A percentile compares a stretch with the other conserved stretches of the same genome.
Conservation (phyloP, 257 asterid genomes). For the Ilex aquifolium region DNA sequence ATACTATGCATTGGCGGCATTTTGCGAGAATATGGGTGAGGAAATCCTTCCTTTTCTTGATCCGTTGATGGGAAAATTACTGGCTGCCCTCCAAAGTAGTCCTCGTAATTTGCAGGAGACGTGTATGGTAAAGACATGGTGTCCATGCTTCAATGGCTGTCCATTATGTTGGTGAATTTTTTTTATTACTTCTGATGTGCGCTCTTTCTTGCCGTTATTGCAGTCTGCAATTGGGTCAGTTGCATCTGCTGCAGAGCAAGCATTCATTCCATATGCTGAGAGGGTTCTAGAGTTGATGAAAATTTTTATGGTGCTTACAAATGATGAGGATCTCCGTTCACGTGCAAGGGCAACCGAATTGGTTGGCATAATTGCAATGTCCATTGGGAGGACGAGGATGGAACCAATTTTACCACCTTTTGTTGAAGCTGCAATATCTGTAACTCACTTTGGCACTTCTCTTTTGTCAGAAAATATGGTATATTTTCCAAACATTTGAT, state of each 20-base stretch:
- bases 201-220: conserved; percentile 21
- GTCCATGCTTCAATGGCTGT: conserved; percentile 6
- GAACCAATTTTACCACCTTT: conserved; percentile 83
- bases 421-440: conserved; percentile 92
- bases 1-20: conserved; percentile 96
- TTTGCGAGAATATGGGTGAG: conserved; percentile 98
- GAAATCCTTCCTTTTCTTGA: conserved; percentile 93
- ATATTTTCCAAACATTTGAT: conserved; percentile 12
- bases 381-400: conserved; percentile 90
- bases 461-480: conserved; percentile 2
- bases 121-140: conserved; percentile 63
- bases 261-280: conserved; percentile 88
- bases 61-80: conserved; percentile 83
- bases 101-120: conserved; percentile 92
- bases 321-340: conserved; percentile 92
- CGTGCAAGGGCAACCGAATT: conserved; percentile 99
- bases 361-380: conserved; percentile 92
- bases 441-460: conserved; percentile 25
- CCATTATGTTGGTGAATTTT: background rate
- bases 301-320: conserved; percentile 87
- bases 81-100: conserved; percentile 74
- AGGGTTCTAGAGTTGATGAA: conserved; percentile 94
- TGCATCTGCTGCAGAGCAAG: conserved; percentile 97
- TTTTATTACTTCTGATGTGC: conserved; percentile 15
- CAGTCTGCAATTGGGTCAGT: conserved; percentile 99